A percentile compares a stretch with the other conserved stretches of the same genome.
These are phyloP conservation scores for Bathelium albidoporum DNA, from an alignment of 495 filamentous ascomycete genomes.

Conservation along the genomic window DNA sequence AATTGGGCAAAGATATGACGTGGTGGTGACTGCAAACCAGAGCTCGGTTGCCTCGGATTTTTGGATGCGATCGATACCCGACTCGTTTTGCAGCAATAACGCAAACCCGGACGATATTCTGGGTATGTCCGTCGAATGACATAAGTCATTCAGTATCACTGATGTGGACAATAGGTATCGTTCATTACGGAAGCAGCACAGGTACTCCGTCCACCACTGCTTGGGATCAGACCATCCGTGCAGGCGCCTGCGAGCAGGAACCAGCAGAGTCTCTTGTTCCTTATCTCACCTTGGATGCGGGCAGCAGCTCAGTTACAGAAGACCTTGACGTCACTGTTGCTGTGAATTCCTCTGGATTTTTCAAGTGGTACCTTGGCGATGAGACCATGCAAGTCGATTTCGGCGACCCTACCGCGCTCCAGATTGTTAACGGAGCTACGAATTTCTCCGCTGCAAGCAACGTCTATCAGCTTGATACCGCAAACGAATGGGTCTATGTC, in stretches of 20 bases:
- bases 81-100: slow-evolving; percentile 7
- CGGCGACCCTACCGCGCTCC: slow-evolving; percentile 21
- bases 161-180: background rate
- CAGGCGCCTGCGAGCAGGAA: slow-evolving; percentile 22
- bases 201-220: slow-evolving; percentile 8
- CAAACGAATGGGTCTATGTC: slow-evolving; percentile 29
- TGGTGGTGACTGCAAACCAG: slow-evolving; percentile 32
- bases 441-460: slow-evolving; percentile 16
- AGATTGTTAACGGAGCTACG: slow-evolving; percentile 18
- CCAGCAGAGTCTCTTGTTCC: slow-evolving; percentile 11
- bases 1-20: slow-evolving; percentile 35
- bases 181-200: slow-evolving; percentile 2
- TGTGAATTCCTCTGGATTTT: slow-evolving; percentile 13
- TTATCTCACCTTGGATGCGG: background rate
- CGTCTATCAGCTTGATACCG: slow-evolving; percentile 21
- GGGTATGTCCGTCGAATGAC: background rate
- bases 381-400: slow-evolving; percentile 18
- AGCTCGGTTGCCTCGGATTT: slow-evolving; percentile 21
- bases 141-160: background rate
- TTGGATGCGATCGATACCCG: slow-evolving; percentile 30
- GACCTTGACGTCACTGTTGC: background rate
- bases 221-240: slow-evolving; percentile 9
- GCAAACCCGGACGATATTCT: slow-evolving; percentile 1
- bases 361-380: slow-evolving; percentile 24
- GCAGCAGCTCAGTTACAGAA: background rate